These are phyloP conservation scores for Eucalyptus tenuipes DNA, from an alignment of 345 rosid species.

Conservation along the genomic window DNA sequence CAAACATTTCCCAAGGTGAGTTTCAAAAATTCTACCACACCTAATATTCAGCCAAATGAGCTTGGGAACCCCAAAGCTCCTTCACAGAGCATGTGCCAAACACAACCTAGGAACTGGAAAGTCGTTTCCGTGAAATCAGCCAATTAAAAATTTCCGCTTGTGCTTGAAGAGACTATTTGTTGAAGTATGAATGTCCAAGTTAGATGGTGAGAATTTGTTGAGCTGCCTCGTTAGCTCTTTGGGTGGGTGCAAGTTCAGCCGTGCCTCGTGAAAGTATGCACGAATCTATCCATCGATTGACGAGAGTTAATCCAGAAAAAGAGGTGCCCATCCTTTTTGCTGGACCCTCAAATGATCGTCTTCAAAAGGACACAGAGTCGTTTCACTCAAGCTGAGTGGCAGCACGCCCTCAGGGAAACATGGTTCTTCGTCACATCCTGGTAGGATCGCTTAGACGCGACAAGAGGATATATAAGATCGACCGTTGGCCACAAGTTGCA, in stretches of 20 bases:
- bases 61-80: no score
- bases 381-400: not conserved
- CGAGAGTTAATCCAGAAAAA: not conserved
- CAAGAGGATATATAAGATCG: not conserved
- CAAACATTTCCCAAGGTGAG: no score
- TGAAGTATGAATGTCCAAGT: not conserved
- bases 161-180: not conserved
- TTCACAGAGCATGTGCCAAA: accelerated
- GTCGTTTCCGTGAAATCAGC: not conserved
- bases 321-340: not conserved
- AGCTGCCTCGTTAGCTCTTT: not conserved
- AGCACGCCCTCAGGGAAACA: not conserved
- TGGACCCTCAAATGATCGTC: not conserved
- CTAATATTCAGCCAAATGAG: no score
- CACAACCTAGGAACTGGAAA: not conserved
- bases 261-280: not conserved
- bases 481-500: not conserved
- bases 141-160: not conserved
- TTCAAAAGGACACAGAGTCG: not conserved
- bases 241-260: not conserved
- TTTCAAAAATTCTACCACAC: no score
- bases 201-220: not conserved
- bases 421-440: not conserved
- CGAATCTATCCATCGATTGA: not conserved
- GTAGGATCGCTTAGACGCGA: not conserved